Base-by-base conservation (phyloP, 2,329 filamentous ascomycete species). In the Phyllosticta capitalensis region DNA sequence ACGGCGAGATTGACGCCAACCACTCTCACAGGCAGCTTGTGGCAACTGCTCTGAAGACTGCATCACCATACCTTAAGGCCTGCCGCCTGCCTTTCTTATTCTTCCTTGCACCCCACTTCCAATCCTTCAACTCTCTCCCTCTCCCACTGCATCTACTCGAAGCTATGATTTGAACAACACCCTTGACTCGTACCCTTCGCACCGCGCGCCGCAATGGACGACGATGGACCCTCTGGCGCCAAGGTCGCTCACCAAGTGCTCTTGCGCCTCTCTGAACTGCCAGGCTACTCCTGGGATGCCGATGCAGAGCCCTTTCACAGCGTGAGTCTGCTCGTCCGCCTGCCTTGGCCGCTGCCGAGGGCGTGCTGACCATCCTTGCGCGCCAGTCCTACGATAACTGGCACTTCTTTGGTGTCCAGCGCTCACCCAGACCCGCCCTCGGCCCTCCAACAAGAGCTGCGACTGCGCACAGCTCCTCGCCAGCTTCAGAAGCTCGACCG, bases 351-450 rank as follows among this genome's bases (percentile, higher is more conserved):
- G 14, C 28, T 30, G 56, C 14, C 20, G n/a, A n/a, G n/a, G n/a
- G 10, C 30, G 55, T 51, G 61, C 67, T 70, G 61, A 71, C 19
- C 9, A 63, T 45, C 10, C 22, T 26, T 38, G 20, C 19, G 19
- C 75, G 14, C 38, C 17, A 82, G 55, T 90, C 86, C 67, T 96
- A 96, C 74, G 90, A 95, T 72, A 91, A 92, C 76, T 97, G 92
- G 90, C 77, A 80, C 66, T 76, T 78, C 63, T 76, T 75, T 63
- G 78, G 76, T 28, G 61, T 65, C 57, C 67, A 72, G 45, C 69
- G 68, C 56, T 56, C 66, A 19, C 52, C 62, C 48, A 62, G 52
- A 28, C 21, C 58, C 6, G 30, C 48, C 19, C 9, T 17, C 48
- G 21, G 24, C 50, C 52, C 22, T 10, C 57, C 56, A 9, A 55